Conservation (phyloP, 768 basidiomycete genomes). For the Suillus decipiens region DNA sequence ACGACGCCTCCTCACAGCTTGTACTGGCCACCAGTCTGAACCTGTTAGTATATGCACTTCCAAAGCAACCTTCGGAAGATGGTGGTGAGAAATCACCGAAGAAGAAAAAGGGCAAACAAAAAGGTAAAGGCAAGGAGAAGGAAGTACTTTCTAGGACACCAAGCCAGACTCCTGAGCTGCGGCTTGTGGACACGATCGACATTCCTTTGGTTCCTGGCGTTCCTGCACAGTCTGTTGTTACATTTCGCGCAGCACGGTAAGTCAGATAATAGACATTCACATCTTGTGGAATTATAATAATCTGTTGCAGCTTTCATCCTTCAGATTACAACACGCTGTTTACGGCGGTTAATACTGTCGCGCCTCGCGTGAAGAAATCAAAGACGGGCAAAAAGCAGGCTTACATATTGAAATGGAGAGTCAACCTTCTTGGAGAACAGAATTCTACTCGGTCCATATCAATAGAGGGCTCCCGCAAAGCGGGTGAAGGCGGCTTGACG, state of each 20-base stretch:
- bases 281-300: constrained; percentile 13
- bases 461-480: constrained; percentile 61
- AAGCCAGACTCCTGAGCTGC: constrained; percentile 29
- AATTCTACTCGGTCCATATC: constrained; percentile 63
- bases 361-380: constrained; percentile 55
- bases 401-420: constrained; percentile 74
- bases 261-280: constrained; percentile 12
- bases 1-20: constrained; percentile 43
- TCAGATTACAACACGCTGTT: constrained; percentile 54
- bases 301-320: constrained; percentile 56
- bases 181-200: constrained; percentile 52
- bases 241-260: constrained; percentile 67
- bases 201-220: constrained; percentile 51
- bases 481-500: constrained; percentile 80
- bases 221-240: constrained; percentile 41
- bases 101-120: constrained; percentile 36
- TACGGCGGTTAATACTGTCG: constrained; percentile 68
- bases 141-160: constrained; percentile 35
- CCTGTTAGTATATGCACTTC: constrained; percentile 63
- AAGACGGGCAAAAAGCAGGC: constrained; percentile 60
- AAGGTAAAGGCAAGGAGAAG: constrained; percentile 42
- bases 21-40: constrained; percentile 65
- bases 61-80: constrained; percentile 26
- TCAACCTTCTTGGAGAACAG: constrained; percentile 55
- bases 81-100: constrained; percentile 21